Percentiles rank a stretch among this genome's conserved stretches.
These are phyloP conservation scores for Apiotrichum akiyoshidainum DNA, from an alignment of 1,284 basidiomycete species.

Conservation along the genomic window DNA sequence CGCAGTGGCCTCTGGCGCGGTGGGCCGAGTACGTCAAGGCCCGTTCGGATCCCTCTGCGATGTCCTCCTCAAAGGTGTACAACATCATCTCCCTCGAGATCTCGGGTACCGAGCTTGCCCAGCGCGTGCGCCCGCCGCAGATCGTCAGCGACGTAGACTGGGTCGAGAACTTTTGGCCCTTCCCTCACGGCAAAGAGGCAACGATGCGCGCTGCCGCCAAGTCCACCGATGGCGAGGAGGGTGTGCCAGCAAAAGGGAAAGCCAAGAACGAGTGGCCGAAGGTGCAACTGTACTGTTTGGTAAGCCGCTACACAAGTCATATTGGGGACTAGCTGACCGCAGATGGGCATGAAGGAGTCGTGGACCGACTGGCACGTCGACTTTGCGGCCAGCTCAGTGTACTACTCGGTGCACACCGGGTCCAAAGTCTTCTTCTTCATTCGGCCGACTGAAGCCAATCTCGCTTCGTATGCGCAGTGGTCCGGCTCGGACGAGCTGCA, in stretches of 20 bases:
- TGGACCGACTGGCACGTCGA: slow-evolving; percentile 99
- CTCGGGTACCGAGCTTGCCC: slow-evolving; percentile 69
- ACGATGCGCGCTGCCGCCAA: slow-evolving; percentile 37
- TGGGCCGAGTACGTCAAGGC: slow-evolving; percentile 82
- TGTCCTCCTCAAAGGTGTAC: slow-evolving; percentile 60
- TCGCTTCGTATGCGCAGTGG: slow-evolving; percentile 64
- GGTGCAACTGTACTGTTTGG: slow-evolving; percentile 92
- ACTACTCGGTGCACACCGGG: slow-evolving; percentile 82
- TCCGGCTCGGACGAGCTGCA: slow-evolving; percentile 80
- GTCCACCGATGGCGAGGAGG: neutral
- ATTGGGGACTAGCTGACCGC: slow-evolving; percentile 1
- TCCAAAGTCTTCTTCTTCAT: slow-evolving; percentile 95
- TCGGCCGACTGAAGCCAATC: slow-evolving; percentile 77
- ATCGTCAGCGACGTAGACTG: slow-evolving; percentile 88
- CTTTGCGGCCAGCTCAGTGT: slow-evolving; percentile 91
- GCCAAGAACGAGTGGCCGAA: slow-evolving; percentile 65
- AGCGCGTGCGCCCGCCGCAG: slow-evolving; percentile 74
- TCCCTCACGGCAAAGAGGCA: slow-evolving; percentile 29
- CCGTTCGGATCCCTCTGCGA: slow-evolving; percentile 11
- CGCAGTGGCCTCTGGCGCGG: slow-evolving; percentile 77
- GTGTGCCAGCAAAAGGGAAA: slow-evolving; percentile 4
- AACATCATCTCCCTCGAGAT: slow-evolving; percentile 89
- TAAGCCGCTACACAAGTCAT: no score
- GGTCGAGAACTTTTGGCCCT: slow-evolving; percentile 91
- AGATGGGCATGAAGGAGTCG: slow-evolving; percentile 57